Base-by-base conservation (phyloP, 1,284 basidiomycete species). In the Lentinula novae-zelandiae region DNA sequence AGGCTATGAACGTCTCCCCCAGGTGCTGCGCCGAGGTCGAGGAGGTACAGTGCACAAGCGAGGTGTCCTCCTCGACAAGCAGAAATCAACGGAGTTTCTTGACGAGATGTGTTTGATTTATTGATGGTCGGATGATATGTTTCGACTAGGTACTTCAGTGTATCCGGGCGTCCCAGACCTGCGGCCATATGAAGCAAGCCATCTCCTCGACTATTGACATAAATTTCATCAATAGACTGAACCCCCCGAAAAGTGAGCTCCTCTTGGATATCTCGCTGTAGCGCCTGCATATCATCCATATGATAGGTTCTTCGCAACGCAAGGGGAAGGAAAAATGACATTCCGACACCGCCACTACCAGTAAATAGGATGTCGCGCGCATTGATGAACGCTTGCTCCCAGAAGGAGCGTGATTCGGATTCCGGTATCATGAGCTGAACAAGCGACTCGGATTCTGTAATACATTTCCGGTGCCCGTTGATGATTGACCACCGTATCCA, bases 111-210 rank as follows among this genome's bases (percentile, higher is more conserved):
- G 46, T 56, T 59, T 7, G 52, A 27, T 13, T 58, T 36, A 27
- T 62, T 46, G 34, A 62, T 59, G 34, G 55, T 51, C 9, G 46
- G 34, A 17, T n/a, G 48, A 39, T 62, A 62, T 17, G 44, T 62
- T 40, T 59, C 46, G 13, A 59, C 38, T 13, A 62, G 46, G 40
- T 60, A 49, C 5, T 53, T 53, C 44, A 60, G 27, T 13, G 57
- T 53, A 27, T 48, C 48, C 12, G 20, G 13, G 9, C 39, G 39
- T 13, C 57, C 57, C 15, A 62, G n/a, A 10, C 52, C 40, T 33
- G 61, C 61, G 5, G 57, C 57, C 51, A 59, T 42, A 33, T 60
- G 61, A 31, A 62, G 39, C n/a, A 62, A 27, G 3, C 61, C 57
- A 54, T 62, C 31, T 7, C 61, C 61, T 27, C 50, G 42, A 22